Evolutionary conservation across 2,329 filamentous ascomycete species (phyloP).

Genomic region (Neonectria sp.): DNA sequence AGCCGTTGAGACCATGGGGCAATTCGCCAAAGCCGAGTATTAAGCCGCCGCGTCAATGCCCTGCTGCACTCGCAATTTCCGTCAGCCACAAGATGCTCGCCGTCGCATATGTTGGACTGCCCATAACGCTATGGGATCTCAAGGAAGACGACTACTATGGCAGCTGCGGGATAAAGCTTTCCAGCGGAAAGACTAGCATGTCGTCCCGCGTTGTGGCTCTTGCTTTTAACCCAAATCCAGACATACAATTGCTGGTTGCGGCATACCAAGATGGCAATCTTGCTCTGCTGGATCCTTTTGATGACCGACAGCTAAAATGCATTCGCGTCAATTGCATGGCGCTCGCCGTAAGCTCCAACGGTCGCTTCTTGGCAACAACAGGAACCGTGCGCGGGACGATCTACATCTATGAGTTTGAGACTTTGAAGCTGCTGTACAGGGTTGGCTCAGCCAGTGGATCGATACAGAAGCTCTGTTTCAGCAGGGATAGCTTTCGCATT

Average conservation of each 20-base stretch:
- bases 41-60: slow-evolving; percentile 32
- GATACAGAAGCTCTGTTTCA: slow-evolving; percentile 53
- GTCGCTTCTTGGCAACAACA: slow-evolving; percentile 49
- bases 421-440: slow-evolving; percentile 42
- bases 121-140: slow-evolving; percentile 55
- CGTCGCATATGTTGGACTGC: slow-evolving; percentile 49
- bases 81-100: slow-evolving; percentile 51
- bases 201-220: slow-evolving; percentile 48
- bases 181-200: slow-evolving; percentile 50
- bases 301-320: slow-evolving; percentile 43
- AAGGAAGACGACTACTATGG: slow-evolving; percentile 49
- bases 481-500: slow-evolving; percentile 51
- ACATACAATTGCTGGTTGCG: slow-evolving; percentile 48
- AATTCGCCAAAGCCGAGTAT: slow-evolving; percentile 28
- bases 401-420: slow-evolving; percentile 49
- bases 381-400: slow-evolving; percentile 45
- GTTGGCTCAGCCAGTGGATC: slow-evolving; percentile 33
- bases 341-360: slow-evolving; percentile 50
- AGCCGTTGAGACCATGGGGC: slow-evolving; percentile 42
- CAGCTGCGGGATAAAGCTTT: slow-evolving; percentile 52
- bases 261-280: slow-evolving; percentile 53
- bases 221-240: slow-evolving; percentile 54
- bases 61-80: slow-evolving; percentile 48
- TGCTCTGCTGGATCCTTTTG: slow-evolving; percentile 49
- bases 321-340: slow-evolving; percentile 49